Percentiles rank a stretch among this genome's conserved stretches.
phyloP scores from a whole-genome alignment of 345 rosid species.

The Mallotus nudiflorus region DNA sequence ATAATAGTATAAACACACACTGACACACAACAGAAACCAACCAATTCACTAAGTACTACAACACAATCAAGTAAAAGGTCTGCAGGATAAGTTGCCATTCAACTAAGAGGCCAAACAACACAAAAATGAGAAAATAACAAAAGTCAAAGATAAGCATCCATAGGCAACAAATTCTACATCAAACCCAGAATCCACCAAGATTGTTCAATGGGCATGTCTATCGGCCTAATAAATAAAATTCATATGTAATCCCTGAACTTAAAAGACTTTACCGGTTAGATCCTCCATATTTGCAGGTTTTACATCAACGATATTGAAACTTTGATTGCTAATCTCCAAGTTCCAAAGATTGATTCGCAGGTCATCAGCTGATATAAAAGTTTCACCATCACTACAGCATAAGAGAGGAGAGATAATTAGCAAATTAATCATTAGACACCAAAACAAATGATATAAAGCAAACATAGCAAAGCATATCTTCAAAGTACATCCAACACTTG shows the following conservation, averaged over 20 bases:
- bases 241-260: background rate
- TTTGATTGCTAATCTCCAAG: slow-evolving; percentile 92
- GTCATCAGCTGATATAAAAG: slow-evolving; percentile 97
- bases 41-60: background rate
- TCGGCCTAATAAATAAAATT: background rate
- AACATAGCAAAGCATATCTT: background rate
- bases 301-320: slow-evolving; percentile 96
- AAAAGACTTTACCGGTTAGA: slow-evolving; percentile 64
- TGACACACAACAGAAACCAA: background rate
- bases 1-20: background rate
- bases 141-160: background rate
- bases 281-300: slow-evolving; percentile 99
- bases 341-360: slow-evolving; percentile 98
- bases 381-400: slow-evolving; percentile 76
- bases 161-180: background rate
- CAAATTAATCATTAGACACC: background rate
- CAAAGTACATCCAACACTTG: background rate
- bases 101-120: no score
- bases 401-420: slow-evolving; percentile 21
- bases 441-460: background rate
- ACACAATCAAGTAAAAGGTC: background rate
- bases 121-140: no score
- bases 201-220: background rate
- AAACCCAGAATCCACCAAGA: background rate
- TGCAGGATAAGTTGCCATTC: background rate